Evolutionary conservation across 176 grass and related monocot genomes (phyloP).

Genomic region (Lolium rigidum): DNA sequence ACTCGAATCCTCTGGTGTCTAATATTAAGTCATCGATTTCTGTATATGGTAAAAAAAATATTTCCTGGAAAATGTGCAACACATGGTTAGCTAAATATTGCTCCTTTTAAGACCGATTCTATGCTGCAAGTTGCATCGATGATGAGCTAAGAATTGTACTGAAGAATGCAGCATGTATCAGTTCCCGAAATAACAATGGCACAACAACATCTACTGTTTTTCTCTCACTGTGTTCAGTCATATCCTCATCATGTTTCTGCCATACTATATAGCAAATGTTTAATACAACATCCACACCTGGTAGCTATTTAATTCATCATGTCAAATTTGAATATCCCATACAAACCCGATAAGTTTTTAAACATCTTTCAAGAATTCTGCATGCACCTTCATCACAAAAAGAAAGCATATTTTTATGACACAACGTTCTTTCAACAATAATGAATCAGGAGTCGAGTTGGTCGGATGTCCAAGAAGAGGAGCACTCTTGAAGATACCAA

Average conservation of each 20-base stretch:
- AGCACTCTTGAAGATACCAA: conserved; percentile 14
- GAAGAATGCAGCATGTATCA: no score
- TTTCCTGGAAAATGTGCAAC: no score
- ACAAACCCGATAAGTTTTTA: background rate
- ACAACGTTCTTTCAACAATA: background rate
- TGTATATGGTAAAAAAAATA: no score
- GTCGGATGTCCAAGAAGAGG: conserved; percentile 15
- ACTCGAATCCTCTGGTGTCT: no score
- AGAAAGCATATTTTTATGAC: background rate
- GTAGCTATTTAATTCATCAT: background rate
- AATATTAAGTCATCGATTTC: no score
- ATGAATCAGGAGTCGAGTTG: conserved; percentile 3
- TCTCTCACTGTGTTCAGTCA: background rate
- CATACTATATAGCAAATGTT: background rate
- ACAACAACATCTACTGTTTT: background rate
- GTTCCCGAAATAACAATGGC: no score
- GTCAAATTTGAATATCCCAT: background rate
- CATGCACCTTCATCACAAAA: background rate
- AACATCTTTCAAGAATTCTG: background rate
- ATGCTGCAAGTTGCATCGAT: no score
- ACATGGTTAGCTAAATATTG: no score
- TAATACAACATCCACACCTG: background rate
- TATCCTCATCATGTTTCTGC: background rate
- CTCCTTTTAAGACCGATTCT: no score
- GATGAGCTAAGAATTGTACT: no score